Evolutionary conservation across 1,284 basidiomycete species (phyloP), one percentile per base, ranked within the genome.

Genomic region (Tilletia setariae): DNA sequence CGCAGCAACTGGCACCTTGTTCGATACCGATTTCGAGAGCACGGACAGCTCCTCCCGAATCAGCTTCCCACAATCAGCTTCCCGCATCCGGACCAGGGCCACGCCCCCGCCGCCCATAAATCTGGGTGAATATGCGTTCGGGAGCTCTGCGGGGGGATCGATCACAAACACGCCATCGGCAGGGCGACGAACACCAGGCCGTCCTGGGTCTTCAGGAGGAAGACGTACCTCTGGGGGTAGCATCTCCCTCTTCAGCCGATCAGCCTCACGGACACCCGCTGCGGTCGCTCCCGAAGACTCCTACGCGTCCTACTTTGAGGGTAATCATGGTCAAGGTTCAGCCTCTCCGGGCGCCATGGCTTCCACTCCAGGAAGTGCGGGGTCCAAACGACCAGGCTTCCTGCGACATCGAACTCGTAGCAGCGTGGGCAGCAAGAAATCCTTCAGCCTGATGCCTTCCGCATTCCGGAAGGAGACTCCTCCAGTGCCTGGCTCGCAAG

Each of bases 131-230:
- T 66, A 66, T 25, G 65, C 23, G 9, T 66, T 66, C 32, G 53
- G 51, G 13, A 42, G 35, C 23, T 4, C 32, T 15, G 65, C 49
- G 2, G 65, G 65, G 19, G 65, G 65, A 9, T 66, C 65, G 13
- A 44, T 61, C 40, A 61, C 65, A 42, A 66, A 66, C 43, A 61
- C 65, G 28, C 65, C 65, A 2, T 56, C 56, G 15, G 56, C 56
- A 15, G 56, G 56, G 9, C 56, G 56, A 32, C 56, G 32, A 21
- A 61, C 56, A 21, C 56, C 56, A 1, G 32, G 25, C 2, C 30
- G 56, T 32, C 56, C 30, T 32, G 28, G 28, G 19, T 61, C 56
- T 30, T 61, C 56, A 30, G 56, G 56, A 32, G 56, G 28, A 15
- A 28, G 56, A 40, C 25, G 63, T 16, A 64, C 63, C 15, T 23